A percentile compares a stretch with the other conserved stretches of the same genome.
Evolutionary conservation across 1,284 basidiomycete species (phyloP).

Genomic region (Tetrapyrgos nigripes): DNA sequence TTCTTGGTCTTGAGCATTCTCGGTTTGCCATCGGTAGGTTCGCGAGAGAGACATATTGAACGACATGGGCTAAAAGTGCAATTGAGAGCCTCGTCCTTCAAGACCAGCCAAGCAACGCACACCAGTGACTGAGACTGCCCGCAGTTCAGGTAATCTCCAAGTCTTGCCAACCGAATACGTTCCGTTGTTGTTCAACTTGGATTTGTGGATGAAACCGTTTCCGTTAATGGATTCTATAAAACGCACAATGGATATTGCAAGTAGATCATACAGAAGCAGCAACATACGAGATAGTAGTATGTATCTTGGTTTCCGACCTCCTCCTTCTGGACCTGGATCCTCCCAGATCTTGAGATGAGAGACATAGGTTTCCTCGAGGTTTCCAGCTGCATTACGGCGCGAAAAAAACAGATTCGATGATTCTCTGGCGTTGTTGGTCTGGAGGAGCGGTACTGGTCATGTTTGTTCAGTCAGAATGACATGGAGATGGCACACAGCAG

Average conservation of each 20-base stretch:
- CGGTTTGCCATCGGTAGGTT: constrained; percentile 89
- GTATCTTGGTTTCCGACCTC: constrained; percentile 81
- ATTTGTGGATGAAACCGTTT: constrained; percentile 89
- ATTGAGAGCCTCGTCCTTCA: constrained; percentile 9
- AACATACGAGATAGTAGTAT: constrained; percentile 86
- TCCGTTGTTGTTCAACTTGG: constrained; percentile 94
- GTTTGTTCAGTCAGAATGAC: no score
- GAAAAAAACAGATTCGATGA: constrained; percentile 87
- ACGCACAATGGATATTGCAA: constrained; percentile 17
- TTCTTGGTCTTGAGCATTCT: constrained; percentile 72
- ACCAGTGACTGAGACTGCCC: constrained; percentile 76
- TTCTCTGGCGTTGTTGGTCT: constrained; percentile 69
- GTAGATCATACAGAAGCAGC: constrained; percentile 11
- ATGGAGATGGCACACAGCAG: no score
- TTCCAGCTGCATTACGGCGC: constrained; percentile 65
- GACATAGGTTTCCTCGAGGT: constrained; percentile 79
- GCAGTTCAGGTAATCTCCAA: constrained; percentile 88
- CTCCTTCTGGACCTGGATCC: constrained; percentile 67
- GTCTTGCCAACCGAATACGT: constrained; percentile 98
- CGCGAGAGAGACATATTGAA: constrained; percentile 87
- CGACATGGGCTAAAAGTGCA: constrained; percentile 54
- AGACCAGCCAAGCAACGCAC: constrained; percentile 54
- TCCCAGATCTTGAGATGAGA: constrained; percentile 93
- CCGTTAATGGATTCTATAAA: constrained; percentile 67
- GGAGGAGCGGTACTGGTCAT: no score